phyloP scores from a whole-genome alignment of 1,284 basidiomycete species.

The Fistulinella cinereoalba region DNA sequence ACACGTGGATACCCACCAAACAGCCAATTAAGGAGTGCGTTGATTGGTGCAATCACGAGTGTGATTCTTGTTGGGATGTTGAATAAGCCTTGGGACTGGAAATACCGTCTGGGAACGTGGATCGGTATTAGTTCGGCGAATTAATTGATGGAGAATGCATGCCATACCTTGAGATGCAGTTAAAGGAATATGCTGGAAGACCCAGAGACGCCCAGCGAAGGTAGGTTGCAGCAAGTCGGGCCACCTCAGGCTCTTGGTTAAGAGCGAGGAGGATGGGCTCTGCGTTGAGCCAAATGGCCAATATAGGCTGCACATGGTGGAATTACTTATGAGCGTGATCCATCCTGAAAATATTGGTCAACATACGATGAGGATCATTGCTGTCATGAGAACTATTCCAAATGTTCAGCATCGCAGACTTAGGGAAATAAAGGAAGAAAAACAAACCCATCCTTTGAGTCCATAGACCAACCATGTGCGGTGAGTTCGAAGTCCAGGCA shows the following conservation, averaged over 20 bases:
- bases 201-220: constrained; percentile 78
- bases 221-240: constrained; percentile 74
- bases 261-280: constrained; percentile 78
- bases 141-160: constrained; percentile 2
- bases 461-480: constrained; percentile 89
- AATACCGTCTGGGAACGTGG: constrained; percentile 61
- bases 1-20: constrained; percentile 53
- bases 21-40: constrained; percentile 81
- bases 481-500: constrained; percentile 86
- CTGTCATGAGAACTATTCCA: constrained; percentile 61
- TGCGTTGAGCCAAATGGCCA: constrained; percentile 77
- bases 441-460: constrained; percentile 77
- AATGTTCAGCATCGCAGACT: constrained; percentile 5
- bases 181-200: constrained; percentile 87
- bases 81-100: constrained; percentile 89
- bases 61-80: constrained; percentile 85
- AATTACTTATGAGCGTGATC: neutral
- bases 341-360: neutral
- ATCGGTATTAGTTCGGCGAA: neutral
- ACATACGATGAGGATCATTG: constrained; percentile 56
- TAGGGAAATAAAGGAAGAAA: neutral
- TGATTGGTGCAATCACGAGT: constrained; percentile 83
- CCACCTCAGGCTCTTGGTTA: constrained; percentile 87
- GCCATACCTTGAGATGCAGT: constrained; percentile 60
- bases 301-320: constrained; percentile 53